Evolutionary conservation across 495 filamentous ascomycete genomes (phyloP).

Genomic region (Cercophora scortea): DNA sequence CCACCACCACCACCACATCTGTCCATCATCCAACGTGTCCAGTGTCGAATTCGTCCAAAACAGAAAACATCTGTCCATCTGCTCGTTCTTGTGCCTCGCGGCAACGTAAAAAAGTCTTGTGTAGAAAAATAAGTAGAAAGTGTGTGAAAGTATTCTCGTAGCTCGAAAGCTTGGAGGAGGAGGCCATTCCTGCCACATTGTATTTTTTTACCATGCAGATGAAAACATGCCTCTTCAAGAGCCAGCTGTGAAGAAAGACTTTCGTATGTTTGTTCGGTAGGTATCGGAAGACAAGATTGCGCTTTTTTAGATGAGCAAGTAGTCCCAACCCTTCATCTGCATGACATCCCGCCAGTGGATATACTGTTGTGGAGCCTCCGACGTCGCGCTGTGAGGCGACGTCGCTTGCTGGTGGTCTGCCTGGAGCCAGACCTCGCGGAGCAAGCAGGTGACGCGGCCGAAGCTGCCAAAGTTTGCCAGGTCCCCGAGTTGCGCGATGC

Average conservation of each 20-base stretch:
- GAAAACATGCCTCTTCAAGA: conserved; percentile 18
- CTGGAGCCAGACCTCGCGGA: conserved; percentile 77
- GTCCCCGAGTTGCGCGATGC: conserved; percentile 63
- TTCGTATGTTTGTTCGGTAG: neutral
- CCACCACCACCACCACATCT: too few species aligned
- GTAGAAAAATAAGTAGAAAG: neutral
- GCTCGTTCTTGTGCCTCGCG: conserved; percentile 16
- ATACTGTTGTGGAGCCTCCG: conserved; percentile 43
- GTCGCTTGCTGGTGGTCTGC: conserved; percentile 45
- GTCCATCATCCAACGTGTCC: neutral
- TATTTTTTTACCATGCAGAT: conserved; percentile 21
- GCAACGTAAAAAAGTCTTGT: conserved; percentile 7
- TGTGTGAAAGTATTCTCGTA: conserved; percentile 3
- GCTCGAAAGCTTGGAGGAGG: conserved; percentile 1
- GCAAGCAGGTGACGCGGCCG: conserved; percentile 68
- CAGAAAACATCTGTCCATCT: neutral
- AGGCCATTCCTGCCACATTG: conserved; percentile 18
- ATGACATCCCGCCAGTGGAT: conserved; percentile 95
- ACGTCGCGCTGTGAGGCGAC: conserved; percentile 28
- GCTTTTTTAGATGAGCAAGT: conserved; percentile 67
- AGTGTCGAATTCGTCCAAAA: conserved; percentile 5
- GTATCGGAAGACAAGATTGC: neutral
- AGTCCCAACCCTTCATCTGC: conserved; percentile 86
- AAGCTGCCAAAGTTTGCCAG: conserved; percentile 71
- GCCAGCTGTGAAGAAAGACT: conserved; percentile 28